Base-by-base conservation (phyloP, 805 yeast species). In the Kazachstania psychrophila region DNA sequence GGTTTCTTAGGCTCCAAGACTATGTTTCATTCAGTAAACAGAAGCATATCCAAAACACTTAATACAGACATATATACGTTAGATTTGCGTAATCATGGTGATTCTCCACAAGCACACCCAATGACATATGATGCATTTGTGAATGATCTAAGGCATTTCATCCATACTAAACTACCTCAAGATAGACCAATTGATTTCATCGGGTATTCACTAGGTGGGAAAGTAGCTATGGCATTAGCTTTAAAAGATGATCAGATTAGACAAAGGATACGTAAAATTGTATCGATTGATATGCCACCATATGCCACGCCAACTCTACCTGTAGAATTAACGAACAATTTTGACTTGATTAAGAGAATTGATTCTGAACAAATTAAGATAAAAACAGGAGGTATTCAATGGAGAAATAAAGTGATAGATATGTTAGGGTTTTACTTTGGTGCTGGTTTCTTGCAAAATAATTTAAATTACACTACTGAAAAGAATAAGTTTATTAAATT, bases 191-290 rank as follows among this genome's bases (percentile, higher is more conserved):
- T 65, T 4, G 51, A 62, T 26, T 35, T 69, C 3, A 39, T 68
- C 10, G 81, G 82, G 0, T 78, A 71, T 48, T 73, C 78, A 14
- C 68, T 76, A 73, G 83, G 83, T 1, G 80, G 77, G 4, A 75
- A 73, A 47, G 66, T 70, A 1, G 73, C 72, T 0, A 66, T 76
- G 69, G 38, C 66, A 32, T 62, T 65, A 1, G 56, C 72, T 0
- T 48, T 76, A 23, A 18, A 24, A 5, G 14, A 24, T 16, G 8
- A 10, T 19, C 38, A 44, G 15, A 36, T 43, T 3, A 26, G 38
- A 11, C 14, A 47, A 5, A 51, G 52, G 28, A 58, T 72, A 1
- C 48, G 58, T 5, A 65, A 61, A 38, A 45, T 73, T 23, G 59
- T 74, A 0, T 67, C 74, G 4, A 61, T 75, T 3, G 64, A 58